Evolutionary conservation across 2,329 filamentous ascomycete species (phyloP), one percentile per base, ranked within the genome.

Genomic region (Cladosporium cucumerinum): DNA sequence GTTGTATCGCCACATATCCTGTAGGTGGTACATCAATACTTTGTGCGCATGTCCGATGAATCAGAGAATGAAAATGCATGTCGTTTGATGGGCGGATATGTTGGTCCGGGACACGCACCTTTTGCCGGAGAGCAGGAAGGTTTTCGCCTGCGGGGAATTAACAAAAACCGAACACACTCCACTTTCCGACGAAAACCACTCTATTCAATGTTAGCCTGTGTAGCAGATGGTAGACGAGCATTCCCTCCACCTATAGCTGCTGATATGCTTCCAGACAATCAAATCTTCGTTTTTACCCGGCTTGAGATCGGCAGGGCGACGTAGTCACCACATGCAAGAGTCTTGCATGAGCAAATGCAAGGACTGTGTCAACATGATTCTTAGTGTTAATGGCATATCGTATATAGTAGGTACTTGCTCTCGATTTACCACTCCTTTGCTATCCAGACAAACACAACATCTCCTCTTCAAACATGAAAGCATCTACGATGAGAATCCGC

Each of bases 241-340:
- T 39, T 54, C 52, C 59, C 43, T 61, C 59, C 59, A 52, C 59
- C 59, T 61, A 61, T 61, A 61, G 59, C 59, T 61, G 21, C 25
- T 14, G 30, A 32, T 48, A 11, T 48, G 7, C 57, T 28, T 34
- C n/a, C 39, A 30, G 36, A 48, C n/a, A 11, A 30, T 49, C 46
- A 26, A 34, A 52, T 51, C 46, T 25, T 61, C 39, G 43, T 21
- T 55, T 54, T 62, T 62, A 62, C 32, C 60, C 60, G 60, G 60
- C 21, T 62, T 55, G 23, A 30, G 60, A 62, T 55, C 60, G 60
- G 21, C 49, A 48, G 8, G 18, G 14, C 49, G 23, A 62, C 34
- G 54, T 18, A 34, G 21, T 36, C 18, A 12, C n/a, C 10, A 6
- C 16, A 49, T 25, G 26, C 57, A 26, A 60, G 25, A 60, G 25